Conservation (phyloP, 2,329 filamentous ascomycete genomes). For the Calcarisporium arbuscula region DNA sequence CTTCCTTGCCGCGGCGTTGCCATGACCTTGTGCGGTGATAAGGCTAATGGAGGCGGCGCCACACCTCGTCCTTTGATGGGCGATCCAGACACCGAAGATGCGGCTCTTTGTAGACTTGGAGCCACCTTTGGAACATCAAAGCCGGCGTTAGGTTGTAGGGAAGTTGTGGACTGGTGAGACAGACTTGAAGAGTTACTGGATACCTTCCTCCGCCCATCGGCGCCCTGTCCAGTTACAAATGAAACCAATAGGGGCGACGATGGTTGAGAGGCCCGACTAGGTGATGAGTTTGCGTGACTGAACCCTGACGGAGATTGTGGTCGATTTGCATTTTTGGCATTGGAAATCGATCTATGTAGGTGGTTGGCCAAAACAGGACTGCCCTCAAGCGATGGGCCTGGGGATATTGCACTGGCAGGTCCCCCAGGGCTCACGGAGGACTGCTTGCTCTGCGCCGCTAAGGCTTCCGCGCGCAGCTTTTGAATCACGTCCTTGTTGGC, state of each 20-base stretch:
- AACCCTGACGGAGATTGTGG: conserved; percentile 81
- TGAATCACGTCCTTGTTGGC: conserved; percentile 99
- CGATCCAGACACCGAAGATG: conserved; percentile 47
- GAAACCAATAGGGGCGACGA: conserved; percentile 79
- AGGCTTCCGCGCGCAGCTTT: conserved; percentile 84
- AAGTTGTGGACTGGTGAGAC: conserved; percentile 65
- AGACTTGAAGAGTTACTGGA: conserved; percentile 83
- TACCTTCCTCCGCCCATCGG: conserved; percentile 77
- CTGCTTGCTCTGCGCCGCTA: conserved; percentile 59
- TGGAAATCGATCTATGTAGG: conserved; percentile 75
- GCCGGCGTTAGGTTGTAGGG: conserved; percentile 63
- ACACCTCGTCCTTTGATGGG: conserved; percentile 50
- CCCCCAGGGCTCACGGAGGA: conserved; percentile 38
- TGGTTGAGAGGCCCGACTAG: conserved; percentile 71
- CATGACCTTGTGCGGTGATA: conserved; percentile 58
- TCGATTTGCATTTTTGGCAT: conserved; percentile 69
- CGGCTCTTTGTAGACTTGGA: conserved; percentile 53
- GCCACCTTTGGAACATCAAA: conserved; percentile 65
- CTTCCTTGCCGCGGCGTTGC: conserved; percentile 56
- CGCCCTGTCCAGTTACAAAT: conserved; percentile 78
- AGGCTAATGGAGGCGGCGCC: conserved; percentile 43
- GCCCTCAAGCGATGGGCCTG: conserved; percentile 69
- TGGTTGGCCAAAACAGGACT: conserved; percentile 78
- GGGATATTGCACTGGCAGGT: conserved; percentile 42
- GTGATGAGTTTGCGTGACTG: conserved; percentile 77